Percentiles rank a stretch among this genome's conserved stretches.
Conservation (phyloP, 768 basidiomycete species). For the Leucocoprinus sp. region DNA sequence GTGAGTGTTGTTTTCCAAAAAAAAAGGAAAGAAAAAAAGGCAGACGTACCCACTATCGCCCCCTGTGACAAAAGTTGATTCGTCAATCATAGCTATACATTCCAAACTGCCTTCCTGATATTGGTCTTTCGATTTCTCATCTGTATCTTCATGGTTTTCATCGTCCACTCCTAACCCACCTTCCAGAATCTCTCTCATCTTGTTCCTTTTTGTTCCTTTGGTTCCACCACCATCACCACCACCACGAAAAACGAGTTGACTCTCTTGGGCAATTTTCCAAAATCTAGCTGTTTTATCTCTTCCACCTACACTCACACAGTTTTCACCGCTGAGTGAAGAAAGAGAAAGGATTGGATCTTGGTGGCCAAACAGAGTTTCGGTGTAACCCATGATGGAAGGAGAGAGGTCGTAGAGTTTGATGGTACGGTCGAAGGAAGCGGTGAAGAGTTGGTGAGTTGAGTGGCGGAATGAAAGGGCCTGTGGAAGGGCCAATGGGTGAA, state of each 20-base stretch:
- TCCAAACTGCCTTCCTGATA: slow-evolving; percentile 91
- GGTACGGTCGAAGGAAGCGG: slow-evolving; percentile 79
- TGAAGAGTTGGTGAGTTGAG: slow-evolving; percentile 65
- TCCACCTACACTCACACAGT: slow-evolving; percentile 80
- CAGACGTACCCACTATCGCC: slow-evolving; percentile 88
- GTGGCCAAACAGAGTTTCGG: slow-evolving; percentile 96
- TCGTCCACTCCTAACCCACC: slow-evolving; percentile 61
- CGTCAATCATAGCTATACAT: slow-evolving; percentile 91
- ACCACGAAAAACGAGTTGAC: slow-evolving; percentile 91
- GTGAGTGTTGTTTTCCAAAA: background rate
- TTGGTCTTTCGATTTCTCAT: slow-evolving; percentile 26
- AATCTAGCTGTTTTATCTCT: slow-evolving; percentile 87
- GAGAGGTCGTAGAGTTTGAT: slow-evolving; percentile 77
- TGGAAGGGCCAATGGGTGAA: background rate
- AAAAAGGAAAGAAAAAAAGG: background rate
- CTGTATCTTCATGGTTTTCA: slow-evolving; percentile 39
- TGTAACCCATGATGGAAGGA: slow-evolving; percentile 75
- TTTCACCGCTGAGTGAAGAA: slow-evolving; percentile 76
- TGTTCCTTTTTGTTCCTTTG: too few species aligned
- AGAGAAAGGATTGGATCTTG: slow-evolving; percentile 79
- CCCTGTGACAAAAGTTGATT: slow-evolving; percentile 84
- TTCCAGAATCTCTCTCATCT: slow-evolving; percentile 72
- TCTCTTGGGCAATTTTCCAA: slow-evolving; percentile 97
- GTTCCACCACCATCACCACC: too few species aligned
- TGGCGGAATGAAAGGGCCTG: slow-evolving; percentile 73